These are phyloP conservation scores for Albatrellus ellisii DNA, from an alignment of 768 basidiomycete genomes.

Conservation along the genomic window DNA sequence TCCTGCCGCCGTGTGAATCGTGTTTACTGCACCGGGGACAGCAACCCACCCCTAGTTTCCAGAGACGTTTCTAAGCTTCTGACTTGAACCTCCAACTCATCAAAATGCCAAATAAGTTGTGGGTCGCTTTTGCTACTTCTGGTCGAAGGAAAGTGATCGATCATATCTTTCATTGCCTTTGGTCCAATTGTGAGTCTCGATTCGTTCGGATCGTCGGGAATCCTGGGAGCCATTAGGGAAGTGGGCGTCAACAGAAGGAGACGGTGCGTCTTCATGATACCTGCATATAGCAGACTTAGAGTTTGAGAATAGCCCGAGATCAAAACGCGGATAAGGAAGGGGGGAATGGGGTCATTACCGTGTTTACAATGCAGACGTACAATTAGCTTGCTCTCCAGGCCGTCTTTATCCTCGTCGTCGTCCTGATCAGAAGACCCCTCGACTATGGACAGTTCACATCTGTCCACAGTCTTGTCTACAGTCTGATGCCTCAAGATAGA, in stretches of 20 bases:
- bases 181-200: constrained; percentile 64
- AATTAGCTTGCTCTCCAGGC: constrained; percentile 58
- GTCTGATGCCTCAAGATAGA: constrained; percentile 64
- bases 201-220: constrained; percentile 43
- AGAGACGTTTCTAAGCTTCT: constrained; percentile 54
- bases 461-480: constrained; percentile 64
- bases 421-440: constrained; percentile 33
- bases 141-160: constrained; percentile 66
- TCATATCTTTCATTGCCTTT: constrained; percentile 57
- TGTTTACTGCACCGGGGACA: not conserved
- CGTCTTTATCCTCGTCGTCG: constrained; percentile 36
- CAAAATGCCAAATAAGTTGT: constrained; percentile 74
- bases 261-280: constrained; percentile 73
- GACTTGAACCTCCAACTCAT: constrained; percentile 50
- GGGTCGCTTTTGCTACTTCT: constrained; percentile 58
- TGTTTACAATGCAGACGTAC: constrained; percentile 75
- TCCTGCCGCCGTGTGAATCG: not conserved
- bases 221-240: constrained; percentile 50
- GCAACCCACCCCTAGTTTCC: constrained; percentile 43
- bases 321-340: constrained; percentile 3
- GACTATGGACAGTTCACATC: constrained; percentile 59
- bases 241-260: constrained; percentile 46
- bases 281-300: constrained; percentile 22
- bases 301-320: constrained; percentile 1
- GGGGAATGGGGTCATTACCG: constrained; percentile 29